A percentile compares a stretch with the other conserved stretches of the same genome.
Evolutionary conservation across 768 basidiomycete species (phyloP).

Genomic region (Tricholoma flavovirens): DNA sequence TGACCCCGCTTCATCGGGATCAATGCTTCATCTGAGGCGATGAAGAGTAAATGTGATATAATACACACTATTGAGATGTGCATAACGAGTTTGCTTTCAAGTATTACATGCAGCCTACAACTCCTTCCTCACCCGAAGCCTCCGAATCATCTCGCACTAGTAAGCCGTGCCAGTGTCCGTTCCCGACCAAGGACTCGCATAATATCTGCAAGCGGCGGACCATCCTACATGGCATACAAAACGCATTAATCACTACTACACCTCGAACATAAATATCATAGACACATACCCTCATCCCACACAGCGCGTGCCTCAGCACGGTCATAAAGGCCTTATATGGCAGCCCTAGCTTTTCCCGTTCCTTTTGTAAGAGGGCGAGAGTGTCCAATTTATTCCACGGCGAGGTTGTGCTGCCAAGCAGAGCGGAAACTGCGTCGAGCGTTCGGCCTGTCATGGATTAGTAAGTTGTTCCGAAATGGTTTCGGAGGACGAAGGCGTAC

Average conservation of each 20-base stretch:
- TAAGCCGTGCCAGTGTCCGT: conserved; percentile 34
- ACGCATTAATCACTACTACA: neutral
- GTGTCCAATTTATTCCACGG: conserved; percentile 36
- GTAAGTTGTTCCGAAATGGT: neutral
- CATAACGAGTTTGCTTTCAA: too few species aligned
- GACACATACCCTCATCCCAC: conserved; percentile 70
- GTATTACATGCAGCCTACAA: too few species aligned
- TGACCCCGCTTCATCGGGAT: too few species aligned
- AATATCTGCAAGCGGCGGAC: conserved; percentile 41
- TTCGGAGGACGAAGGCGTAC: conserved; percentile 26
- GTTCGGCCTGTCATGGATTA: conserved; percentile 23
- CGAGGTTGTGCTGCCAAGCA: conserved; percentile 26
- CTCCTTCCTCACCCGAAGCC: neutral
- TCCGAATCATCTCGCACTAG: conserved; percentile 8
- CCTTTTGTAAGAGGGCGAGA: conserved; percentile 35
- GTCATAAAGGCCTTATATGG: conserved; percentile 60
- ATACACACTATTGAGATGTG: too few species aligned
- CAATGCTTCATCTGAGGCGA: too few species aligned
- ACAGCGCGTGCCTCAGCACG: conserved; percentile 69
- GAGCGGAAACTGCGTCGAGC: conserved; percentile 24
- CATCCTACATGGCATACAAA: conserved; percentile 30
- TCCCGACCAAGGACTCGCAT: conserved; percentile 38
- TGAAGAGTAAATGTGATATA: too few species aligned
- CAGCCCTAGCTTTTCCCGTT: conserved; percentile 32
- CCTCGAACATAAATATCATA: neutral